phyloP scores from a whole-genome alignment of 495 filamentous ascomycete species.

The Neurospora intermedia region DNA sequence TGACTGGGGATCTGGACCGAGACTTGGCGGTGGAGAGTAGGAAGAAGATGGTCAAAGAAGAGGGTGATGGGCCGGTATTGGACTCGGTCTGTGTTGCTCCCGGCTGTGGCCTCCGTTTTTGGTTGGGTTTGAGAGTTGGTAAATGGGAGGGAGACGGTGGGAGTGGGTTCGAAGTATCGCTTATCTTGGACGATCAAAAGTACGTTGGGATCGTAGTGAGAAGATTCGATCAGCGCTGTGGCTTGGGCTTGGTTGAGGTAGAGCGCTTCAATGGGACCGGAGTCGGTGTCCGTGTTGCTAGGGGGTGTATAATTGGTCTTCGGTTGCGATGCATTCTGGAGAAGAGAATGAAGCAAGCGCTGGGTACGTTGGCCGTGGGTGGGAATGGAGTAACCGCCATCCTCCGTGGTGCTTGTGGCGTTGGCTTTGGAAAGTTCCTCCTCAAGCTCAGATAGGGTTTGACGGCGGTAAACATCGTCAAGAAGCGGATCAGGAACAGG shows the following conservation, averaged over 20 bases:
- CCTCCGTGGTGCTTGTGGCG: fast-evolving
- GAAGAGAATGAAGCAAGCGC: neutral
- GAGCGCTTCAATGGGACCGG: neutral
- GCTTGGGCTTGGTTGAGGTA: neutral
- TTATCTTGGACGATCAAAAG: neutral
- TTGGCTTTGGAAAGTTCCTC: neutral
- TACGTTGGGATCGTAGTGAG: neutral
- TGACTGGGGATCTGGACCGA: neutral
- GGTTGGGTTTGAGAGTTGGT: neutral
- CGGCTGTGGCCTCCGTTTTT: neutral
- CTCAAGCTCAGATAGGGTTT: neutral
- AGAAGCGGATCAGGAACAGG: neutral
- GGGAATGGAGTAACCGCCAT: neutral
- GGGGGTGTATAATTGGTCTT: neutral
- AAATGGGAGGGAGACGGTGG: neutral
- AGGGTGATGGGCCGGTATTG: neutral
- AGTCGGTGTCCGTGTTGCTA: neutral
- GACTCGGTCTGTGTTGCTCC: neutral
- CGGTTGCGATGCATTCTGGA: neutral
- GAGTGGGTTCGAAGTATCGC: neutral
- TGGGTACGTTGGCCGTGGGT: neutral
- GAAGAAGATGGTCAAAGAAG: neutral
- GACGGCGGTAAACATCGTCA: neutral
- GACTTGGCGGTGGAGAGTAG: neutral
- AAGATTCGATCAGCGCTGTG: neutral